Conservation (phyloP, 495 filamentous ascomycete species). For the Cercophora sp. region DNA sequence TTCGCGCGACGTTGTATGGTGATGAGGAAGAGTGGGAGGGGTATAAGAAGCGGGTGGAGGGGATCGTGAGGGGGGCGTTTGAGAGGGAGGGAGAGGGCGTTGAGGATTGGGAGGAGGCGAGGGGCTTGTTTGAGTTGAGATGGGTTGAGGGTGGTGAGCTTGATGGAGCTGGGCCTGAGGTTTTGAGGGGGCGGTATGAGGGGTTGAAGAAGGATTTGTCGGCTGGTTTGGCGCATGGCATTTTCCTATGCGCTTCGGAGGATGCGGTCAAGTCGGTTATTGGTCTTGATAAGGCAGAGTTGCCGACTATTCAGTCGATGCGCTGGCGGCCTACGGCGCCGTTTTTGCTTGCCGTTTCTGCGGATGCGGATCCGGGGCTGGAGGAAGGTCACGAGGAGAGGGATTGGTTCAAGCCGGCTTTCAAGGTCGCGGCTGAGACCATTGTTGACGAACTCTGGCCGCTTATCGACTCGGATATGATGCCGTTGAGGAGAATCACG, state of each 20-base stretch:
- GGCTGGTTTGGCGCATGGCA: not conserved
- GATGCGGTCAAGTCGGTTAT: not conserved
- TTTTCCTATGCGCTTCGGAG: not conserved
- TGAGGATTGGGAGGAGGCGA: not conserved
- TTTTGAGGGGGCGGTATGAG: not conserved
- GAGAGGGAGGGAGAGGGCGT: not conserved
- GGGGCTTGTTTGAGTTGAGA: not conserved
- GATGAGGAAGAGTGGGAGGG: not conserved
- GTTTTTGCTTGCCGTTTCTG: not conserved
- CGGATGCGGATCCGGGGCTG: not conserved
- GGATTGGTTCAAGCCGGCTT: not conserved
- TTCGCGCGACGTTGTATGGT: not conserved
- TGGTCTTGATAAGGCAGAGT: not conserved
- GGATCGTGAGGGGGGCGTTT: not conserved
- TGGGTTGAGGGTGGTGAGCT: not conserved
- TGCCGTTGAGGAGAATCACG: not conserved
- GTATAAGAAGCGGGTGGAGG: not conserved
- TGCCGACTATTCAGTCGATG: not conserved
- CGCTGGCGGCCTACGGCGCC: not conserved
- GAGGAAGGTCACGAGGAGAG: not conserved
- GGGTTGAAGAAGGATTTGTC: not conserved
- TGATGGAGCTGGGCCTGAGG: not conserved
- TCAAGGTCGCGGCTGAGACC: not conserved
- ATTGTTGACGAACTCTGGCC: not conserved
- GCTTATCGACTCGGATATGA: not conserved